phyloP scores from a whole-genome alignment of 345 rosid species.

The Pistacia integerrima region DNA sequence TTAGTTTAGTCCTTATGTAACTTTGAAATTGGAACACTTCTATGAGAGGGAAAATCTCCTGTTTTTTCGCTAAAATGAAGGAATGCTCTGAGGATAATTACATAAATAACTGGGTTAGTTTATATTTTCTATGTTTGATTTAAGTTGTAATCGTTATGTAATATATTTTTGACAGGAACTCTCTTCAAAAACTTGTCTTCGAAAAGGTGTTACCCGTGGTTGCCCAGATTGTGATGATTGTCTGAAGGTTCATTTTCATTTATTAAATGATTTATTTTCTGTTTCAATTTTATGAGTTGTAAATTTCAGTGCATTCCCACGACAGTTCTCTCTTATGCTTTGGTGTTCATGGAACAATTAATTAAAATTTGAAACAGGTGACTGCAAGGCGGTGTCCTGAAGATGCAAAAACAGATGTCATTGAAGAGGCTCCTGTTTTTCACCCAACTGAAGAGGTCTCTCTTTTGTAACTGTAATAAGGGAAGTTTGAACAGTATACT shows the following conservation, averaged over 20 bases:
- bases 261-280: not conserved
- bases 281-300: not conserved
- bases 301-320: not conserved
- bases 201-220: constrained; percentile 28
- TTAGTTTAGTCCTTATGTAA: not conserved
- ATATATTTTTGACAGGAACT: constrained; percentile 18
- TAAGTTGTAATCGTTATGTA: not conserved
- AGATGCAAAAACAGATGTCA: constrained; percentile 34
- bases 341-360: constrained; percentile 14
- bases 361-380: constrained; percentile 41
- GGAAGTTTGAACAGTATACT: constrained; percentile 17
- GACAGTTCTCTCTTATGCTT: constrained; percentile 9
- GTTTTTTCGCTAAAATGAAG: not conserved
- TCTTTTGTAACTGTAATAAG: constrained; percentile 20
- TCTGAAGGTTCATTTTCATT: constrained; percentile 29
- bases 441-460: constrained; percentile 68
- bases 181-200: constrained; percentile 26
- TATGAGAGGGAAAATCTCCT: not conserved
- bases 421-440: constrained; percentile 66
- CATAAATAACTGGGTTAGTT: not conserved
- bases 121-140: not conserved
- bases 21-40: not conserved
- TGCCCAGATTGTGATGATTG: constrained; percentile 31
- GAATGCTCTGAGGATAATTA: not conserved
- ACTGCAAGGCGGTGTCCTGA: constrained; percentile 33